Evolutionary conservation across 306 rosid species (phyloP).

Genomic region (Rubus parviflorus): DNA sequence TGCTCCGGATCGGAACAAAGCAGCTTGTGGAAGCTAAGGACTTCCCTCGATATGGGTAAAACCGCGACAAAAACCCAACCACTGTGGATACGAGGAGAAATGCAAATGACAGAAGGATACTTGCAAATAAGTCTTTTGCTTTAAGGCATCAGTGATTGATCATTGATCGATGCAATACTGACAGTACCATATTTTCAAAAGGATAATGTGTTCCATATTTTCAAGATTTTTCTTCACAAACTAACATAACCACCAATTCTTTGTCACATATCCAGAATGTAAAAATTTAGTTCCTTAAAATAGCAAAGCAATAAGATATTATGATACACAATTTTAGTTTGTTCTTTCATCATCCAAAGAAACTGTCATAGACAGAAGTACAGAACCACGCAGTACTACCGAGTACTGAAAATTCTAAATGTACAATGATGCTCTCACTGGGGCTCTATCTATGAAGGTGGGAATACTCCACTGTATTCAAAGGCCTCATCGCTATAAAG

Average conservation of each 20-base stretch:
- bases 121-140: slow-evolving; percentile 41
- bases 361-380: too few species aligned
- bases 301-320: too few species aligned
- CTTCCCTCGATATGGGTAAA: slow-evolving; percentile 79
- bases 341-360: too few species aligned
- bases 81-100: slow-evolving; percentile 64
- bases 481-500: slow-evolving; percentile 36
- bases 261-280: too few species aligned
- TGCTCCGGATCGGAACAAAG: slow-evolving; percentile 41
- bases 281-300: too few species aligned
- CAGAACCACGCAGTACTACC: not conserved
- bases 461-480: slow-evolving; percentile 38
- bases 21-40: slow-evolving; percentile 50
- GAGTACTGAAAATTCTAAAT: not conserved
- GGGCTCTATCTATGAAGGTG: not conserved
- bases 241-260: too few species aligned
- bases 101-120: slow-evolving; percentile 53
- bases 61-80: slow-evolving; percentile 63
- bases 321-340: too few species aligned
- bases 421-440: not conserved
- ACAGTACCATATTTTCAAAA: not conserved
- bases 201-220: too few species aligned
- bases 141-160: not conserved
- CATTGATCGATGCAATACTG: not conserved
- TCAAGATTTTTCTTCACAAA: too few species aligned